A percentile compares a stretch with the other conserved stretches of the same genome.
These are phyloP conservation scores for Colletotrichum sp. DNA, from an alignment of 2,329 filamentous ascomycete species.

Conservation along the genomic window DNA sequence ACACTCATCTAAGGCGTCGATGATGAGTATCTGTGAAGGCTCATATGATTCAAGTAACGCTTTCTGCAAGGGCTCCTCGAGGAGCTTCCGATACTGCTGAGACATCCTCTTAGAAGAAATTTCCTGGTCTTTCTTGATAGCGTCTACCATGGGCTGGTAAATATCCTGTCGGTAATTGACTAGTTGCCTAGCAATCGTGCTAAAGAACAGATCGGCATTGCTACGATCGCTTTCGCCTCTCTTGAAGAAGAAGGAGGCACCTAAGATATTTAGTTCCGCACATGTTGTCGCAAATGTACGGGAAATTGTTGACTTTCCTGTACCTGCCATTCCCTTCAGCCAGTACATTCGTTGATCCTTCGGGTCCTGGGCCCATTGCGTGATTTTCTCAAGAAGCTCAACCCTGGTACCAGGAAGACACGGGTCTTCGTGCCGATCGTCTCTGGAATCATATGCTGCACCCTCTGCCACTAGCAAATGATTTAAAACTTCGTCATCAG, in stretches of 20 bases:
- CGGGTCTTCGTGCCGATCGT: constrained; percentile 29
- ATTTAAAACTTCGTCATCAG: background rate
- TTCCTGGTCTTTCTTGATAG: background rate
- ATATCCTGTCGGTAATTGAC: rapidly evolving
- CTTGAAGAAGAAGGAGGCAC: constrained; percentile 27
- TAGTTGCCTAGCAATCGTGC: background rate
- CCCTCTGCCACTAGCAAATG: background rate
- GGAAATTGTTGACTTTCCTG: constrained; percentile 39
- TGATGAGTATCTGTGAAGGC: background rate
- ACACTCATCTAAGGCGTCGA: background rate
- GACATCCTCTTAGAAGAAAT: too few relatives aligned
- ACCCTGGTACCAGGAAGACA: constrained; percentile 30
- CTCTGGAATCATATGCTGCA: constrained; percentile 31
- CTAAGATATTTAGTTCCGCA: constrained; percentile 3
- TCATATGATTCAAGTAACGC: too few relatives aligned
- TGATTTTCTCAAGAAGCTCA: constrained; percentile 29
- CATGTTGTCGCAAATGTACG: constrained; percentile 29
- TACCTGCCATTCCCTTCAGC: constrained; percentile 39
- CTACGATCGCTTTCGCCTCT: background rate
- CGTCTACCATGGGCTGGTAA: background rate
- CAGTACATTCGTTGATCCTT: constrained; percentile 30
- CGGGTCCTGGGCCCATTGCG: constrained; percentile 25
- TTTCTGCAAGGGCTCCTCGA: too few relatives aligned
- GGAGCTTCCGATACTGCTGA: too few relatives aligned
- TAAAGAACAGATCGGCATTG: background rate